These are phyloP conservation scores for Epichloe elymi DNA, from an alignment of 2,329 filamentous ascomycete species.

Conservation along the genomic window DNA sequence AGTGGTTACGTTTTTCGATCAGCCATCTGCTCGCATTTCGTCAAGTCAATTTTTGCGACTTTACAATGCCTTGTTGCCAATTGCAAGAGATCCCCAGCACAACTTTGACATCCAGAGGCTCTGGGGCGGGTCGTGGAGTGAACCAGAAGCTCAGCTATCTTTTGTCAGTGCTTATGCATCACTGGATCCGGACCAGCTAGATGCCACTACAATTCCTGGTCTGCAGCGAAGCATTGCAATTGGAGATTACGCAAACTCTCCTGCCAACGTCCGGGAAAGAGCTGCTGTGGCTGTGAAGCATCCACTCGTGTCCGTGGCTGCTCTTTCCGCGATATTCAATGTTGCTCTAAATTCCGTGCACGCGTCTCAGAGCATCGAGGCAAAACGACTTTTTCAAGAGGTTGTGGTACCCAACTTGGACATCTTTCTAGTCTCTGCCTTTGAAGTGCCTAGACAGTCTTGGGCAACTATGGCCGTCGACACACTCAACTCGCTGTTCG, in stretches of 20 bases:
- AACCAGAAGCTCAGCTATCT: conserved; percentile 80
- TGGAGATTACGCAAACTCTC: conserved; percentile 39
- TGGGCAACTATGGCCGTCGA: conserved; percentile 65
- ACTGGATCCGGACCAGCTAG: conserved; percentile 59
- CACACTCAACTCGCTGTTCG: conserved; percentile 64
- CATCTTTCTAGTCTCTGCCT: conserved; percentile 66
- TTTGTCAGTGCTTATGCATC: conserved; percentile 82
- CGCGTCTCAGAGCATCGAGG: conserved; percentile 49
- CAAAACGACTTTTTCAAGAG: conserved; percentile 51
- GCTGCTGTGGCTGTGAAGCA: conserved; percentile 59
- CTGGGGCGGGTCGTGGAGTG: conserved; percentile 84
- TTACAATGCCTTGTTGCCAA: conserved; percentile 63
- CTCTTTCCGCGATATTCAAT: conserved; percentile 56
- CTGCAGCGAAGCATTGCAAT: conserved; percentile 64
- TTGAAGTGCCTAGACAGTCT: conserved; percentile 57
- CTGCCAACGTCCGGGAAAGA: conserved; percentile 35
- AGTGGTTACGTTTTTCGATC: conserved; percentile 69
- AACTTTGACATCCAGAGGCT: conserved; percentile 71
- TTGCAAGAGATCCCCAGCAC: conserved; percentile 41
- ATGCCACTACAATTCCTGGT: conserved; percentile 73
- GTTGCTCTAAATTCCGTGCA: conserved; percentile 48
- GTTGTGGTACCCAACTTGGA: conserved; percentile 62
- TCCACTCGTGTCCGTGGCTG: conserved; percentile 77
- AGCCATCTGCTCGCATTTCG: conserved; percentile 61
- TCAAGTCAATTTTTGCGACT: conserved; percentile 69